Base-by-base conservation (phyloP, 768 basidiomycete species). In the Hygrophorus russula region DNA sequence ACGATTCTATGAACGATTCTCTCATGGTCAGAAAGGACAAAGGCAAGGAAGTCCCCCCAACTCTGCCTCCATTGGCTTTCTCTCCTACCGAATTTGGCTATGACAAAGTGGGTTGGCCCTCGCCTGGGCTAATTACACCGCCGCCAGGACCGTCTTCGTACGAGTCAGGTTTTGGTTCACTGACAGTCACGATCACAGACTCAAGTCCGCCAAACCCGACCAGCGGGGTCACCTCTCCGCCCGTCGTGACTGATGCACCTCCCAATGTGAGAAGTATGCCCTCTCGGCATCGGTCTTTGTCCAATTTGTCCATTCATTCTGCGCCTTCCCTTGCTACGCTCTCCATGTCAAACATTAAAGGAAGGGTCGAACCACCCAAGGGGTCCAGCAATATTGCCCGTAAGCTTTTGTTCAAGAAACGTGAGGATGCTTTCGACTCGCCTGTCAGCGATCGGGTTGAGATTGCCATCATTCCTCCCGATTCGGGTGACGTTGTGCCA, bases 11-110 rank as follows among this genome's bases (percentile, higher is more conserved):
- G 19, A 35, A 52, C 29, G 48, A 52, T 19, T 49, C 43, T 19
- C 46, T 49, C 45, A 29, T 51, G 11, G 41, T 53, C 49, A 54
- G 60, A 45, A 73, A 74, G 55, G 73, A 70, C 20, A 86, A 81
- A 62, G 76, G 70, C 52, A 82, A 73, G 60, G 78, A 67, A 63
- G 67, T 55, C 46, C 73, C 80, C 36, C 78, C 82, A 46, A 66
- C 67, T 56, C 68, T 84, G 47, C 80, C 83, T 46, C 80, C 82
- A 48, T 65, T 84, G 46, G 62, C 69, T 27, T 78, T 87, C 53
- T 66, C 74, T 40, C 65, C 74, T 24, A 63, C 80, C 30, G 66
- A 68, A 44, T 65, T 82, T 48, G 62, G 59, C 41, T 73, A 69
- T 51, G 57, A 53, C 19, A 55, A 66, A 39, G 56, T 64, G 36